phyloP scores from a whole-genome alignment of 2,329 filamentous ascomycete species.

The Colletotrichum tanaceti region DNA sequence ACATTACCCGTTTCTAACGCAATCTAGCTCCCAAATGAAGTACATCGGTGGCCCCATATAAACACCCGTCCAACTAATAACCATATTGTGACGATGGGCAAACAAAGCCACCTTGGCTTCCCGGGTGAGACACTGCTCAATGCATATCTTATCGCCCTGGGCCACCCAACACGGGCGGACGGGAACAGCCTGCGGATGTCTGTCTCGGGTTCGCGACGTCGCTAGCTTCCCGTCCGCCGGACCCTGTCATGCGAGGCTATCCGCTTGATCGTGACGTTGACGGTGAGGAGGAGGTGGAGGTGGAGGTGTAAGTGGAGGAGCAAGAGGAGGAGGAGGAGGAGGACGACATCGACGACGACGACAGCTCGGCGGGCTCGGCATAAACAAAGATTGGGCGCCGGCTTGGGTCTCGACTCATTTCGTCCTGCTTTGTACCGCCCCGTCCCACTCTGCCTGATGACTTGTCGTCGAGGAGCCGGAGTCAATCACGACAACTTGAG shows the following conservation, averaged over 20 bases:
- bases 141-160: neutral
- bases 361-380: slow-evolving; percentile 1
- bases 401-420: neutral
- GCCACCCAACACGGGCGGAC: neutral
- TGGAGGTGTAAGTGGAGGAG: too few relatives aligned
- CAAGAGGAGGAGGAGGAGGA: neutral
- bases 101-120: neutral
- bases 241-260: neutral
- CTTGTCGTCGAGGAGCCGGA: neutral
- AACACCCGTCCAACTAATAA: slow-evolving; percentile 11
- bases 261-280: neutral
- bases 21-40: slow-evolving; percentile 22
- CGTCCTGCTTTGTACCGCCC: neutral
- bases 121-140: slow-evolving; percentile 8
- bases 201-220: neutral
- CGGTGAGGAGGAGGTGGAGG: slow-evolving; percentile 1
- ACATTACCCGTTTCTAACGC: slow-evolving; percentile 14
- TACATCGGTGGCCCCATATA: slow-evolving; percentile 17
- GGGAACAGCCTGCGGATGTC: neutral
- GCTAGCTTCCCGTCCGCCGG: neutral
- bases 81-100: slow-evolving; percentile 15
- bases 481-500: neutral
- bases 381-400: neutral
- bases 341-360: neutral
- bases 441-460: slow-evolving; percentile 11